These are phyloP conservation scores for Paecilomyces sp. DNA, from an alignment of 2,329 filamentous ascomycete species.

Conservation along the genomic window DNA sequence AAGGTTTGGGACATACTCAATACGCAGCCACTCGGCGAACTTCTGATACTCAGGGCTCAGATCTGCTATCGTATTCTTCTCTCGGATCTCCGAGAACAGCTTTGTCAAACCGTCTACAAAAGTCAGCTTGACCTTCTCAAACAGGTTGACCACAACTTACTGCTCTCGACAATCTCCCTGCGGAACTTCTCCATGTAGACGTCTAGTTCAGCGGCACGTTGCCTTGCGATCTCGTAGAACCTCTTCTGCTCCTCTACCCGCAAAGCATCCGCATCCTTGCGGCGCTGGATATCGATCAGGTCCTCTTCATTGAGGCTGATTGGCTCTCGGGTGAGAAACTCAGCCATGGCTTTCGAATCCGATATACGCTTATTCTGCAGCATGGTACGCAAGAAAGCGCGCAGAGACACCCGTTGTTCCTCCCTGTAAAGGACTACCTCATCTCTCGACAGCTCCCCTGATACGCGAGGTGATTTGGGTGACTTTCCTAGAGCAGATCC, in stretches of 20 bases:
- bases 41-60: conserved; percentile 94
- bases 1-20: conserved; percentile 52
- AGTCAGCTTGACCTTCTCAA: conserved; percentile 23
- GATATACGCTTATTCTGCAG: conserved; percentile 79
- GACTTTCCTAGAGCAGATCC: conserved; percentile 6
- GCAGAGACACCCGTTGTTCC: conserved; percentile 80
- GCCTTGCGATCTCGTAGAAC: conserved; percentile 92
- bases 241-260: conserved; percentile 85
- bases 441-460: conserved; percentile 40
- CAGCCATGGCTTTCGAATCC: conserved; percentile 71
- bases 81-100: conserved; percentile 85
- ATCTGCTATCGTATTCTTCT: conserved; percentile 79
- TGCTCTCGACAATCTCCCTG: conserved; percentile 62
- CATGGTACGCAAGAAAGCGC: conserved; percentile 82
- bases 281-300: conserved; percentile 66
- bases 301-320: conserved; percentile 76
- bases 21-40: conserved; percentile 95
- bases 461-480: conserved; percentile 22
- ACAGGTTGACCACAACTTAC: conserved; percentile 40
- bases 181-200: conserved; percentile 90
- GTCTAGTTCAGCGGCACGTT: conserved; percentile 85
- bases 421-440: conserved; percentile 69
- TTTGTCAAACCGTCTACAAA: conserved; percentile 72
- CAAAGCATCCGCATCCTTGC: conserved; percentile 78
- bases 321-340: conserved; percentile 71